These are phyloP conservation scores for Schoenoplectus triqueter DNA, from an alignment of 202 grass and related monocot genomes.

Conservation along the genomic window DNA sequence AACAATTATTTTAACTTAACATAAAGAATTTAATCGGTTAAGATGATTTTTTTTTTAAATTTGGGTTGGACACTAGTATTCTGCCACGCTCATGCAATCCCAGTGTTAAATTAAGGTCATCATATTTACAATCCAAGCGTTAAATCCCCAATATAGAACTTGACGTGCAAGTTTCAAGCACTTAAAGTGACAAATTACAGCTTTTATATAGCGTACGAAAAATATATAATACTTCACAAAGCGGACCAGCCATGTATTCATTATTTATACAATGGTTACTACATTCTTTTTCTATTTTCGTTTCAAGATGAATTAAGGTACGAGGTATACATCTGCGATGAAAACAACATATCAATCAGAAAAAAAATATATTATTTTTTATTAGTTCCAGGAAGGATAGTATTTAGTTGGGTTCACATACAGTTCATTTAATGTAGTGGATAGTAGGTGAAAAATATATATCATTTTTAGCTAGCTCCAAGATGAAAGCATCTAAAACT, in stretches of 20 bases:
- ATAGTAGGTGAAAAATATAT: constrained; percentile 28
- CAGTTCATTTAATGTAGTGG: constrained; percentile 25
- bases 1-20: no score
- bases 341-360: neutral
- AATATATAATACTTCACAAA: neutral
- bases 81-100: neutral
- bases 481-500: constrained; percentile 16
- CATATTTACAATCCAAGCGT: neutral
- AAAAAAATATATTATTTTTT: neutral
- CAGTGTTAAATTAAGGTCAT: neutral
- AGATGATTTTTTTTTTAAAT: no score
- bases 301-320: neutral
- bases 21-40: no score
- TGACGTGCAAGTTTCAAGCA: no score
- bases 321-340: neutral
- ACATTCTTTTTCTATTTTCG: neutral
- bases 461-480: neutral
- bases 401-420: neutral
- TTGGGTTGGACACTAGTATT: no score
- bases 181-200: neutral
- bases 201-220: neutral
- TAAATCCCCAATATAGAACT: no score
- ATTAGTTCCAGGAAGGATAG: neutral
- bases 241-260: neutral
- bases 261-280: neutral